phyloP scores from a whole-genome alignment of 441 rosid species.

The Viola pubescens region DNA sequence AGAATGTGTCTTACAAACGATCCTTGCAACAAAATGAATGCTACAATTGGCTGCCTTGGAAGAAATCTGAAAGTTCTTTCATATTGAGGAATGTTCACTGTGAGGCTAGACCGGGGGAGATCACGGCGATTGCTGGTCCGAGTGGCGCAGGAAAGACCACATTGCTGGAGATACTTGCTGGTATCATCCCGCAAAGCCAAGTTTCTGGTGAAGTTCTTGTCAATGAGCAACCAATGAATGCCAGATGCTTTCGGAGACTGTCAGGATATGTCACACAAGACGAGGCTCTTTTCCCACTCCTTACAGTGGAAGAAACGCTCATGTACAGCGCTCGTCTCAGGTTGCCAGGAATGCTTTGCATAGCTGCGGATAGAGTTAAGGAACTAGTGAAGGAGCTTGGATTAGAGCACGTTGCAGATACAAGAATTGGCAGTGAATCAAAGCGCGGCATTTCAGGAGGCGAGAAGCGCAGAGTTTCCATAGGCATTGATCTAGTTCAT shows the following conservation, averaged over 20 bases:
- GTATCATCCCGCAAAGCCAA: constrained; percentile 49
- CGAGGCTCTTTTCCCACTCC: constrained; percentile 56
- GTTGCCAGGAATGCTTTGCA: constrained; percentile 28
- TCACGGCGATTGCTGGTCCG: constrained; percentile 77
- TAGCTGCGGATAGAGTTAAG: constrained; percentile 26
- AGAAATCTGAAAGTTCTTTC: constrained; percentile 6
- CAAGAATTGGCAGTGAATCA: constrained; percentile 38
- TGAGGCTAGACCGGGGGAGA: constrained; percentile 30
- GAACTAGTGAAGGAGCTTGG: constrained; percentile 51
- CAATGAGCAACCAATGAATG: constrained; percentile 47
- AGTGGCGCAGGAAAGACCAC: constrained; percentile 83
- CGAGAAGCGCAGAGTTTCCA: constrained; percentile 61
- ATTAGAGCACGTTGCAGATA: constrained; percentile 39
- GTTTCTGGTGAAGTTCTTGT: constrained; percentile 46
- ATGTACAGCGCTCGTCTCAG: constrained; percentile 50
- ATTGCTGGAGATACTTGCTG: constrained; percentile 64
- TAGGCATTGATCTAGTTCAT: constrained; percentile 66
- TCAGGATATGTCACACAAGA: constrained; percentile 71
- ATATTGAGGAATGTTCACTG: constrained; percentile 33
- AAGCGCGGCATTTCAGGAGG: constrained; percentile 56
- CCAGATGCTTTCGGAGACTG: constrained; percentile 50
- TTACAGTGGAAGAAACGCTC: constrained; percentile 64
- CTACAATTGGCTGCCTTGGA: constrained; percentile 20
- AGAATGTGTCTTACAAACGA: constrained; percentile 29
- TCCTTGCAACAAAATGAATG: constrained; percentile 11